These are phyloP conservation scores for Sarocladium oryzae DNA, from an alignment of 2,329 filamentous ascomycete genomes.

Conservation along the genomic window DNA sequence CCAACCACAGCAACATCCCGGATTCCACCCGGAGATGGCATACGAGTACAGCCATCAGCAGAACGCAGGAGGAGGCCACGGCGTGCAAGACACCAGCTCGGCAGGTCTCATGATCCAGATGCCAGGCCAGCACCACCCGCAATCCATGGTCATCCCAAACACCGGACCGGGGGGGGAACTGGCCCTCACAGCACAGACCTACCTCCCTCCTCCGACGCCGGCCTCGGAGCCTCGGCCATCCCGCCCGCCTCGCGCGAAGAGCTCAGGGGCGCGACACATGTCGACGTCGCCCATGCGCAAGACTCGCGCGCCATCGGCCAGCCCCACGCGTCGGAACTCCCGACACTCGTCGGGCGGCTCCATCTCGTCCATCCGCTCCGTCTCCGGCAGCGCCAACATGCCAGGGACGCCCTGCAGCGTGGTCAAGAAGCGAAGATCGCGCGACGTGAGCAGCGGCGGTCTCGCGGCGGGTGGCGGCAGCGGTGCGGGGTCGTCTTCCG, in stretches of 20 bases:
- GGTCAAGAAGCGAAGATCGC: slow-evolving; percentile 32
- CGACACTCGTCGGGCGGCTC: slow-evolving; percentile 35
- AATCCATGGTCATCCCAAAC: slow-evolving; percentile 28
- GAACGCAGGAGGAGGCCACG: slow-evolving; percentile 13
- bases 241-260: slow-evolving; percentile 46
- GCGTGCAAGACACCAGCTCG: slow-evolving; percentile 23
- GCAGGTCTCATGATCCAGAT: slow-evolving; percentile 48
- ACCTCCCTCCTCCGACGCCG: slow-evolving; percentile 27
- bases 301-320: slow-evolving; percentile 15
- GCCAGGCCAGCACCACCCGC: slow-evolving; percentile 34
- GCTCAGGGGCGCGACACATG: slow-evolving; percentile 45
- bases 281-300: slow-evolving; percentile 32
- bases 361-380: slow-evolving; percentile 27
- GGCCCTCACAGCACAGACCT: slow-evolving; percentile 26
- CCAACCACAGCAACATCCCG: slow-evolving; percentile 13
- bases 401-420: slow-evolving; percentile 34
- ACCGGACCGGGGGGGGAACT: slow-evolving; percentile 16
- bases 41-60: slow-evolving; percentile 28
- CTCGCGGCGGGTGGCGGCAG: slow-evolving; percentile 24
- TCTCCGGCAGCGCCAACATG: slow-evolving; percentile 29
- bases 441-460: slow-evolving; percentile 17
- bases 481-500: too few species aligned
- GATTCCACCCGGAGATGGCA: slow-evolving; percentile 27
- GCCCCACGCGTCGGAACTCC: slow-evolving; percentile 18
- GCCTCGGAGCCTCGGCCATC: slow-evolving; percentile 29